These are phyloP conservation scores for Patellifolia procumbens DNA, from an alignment of 179 eudicot species.

Conservation along the genomic window DNA sequence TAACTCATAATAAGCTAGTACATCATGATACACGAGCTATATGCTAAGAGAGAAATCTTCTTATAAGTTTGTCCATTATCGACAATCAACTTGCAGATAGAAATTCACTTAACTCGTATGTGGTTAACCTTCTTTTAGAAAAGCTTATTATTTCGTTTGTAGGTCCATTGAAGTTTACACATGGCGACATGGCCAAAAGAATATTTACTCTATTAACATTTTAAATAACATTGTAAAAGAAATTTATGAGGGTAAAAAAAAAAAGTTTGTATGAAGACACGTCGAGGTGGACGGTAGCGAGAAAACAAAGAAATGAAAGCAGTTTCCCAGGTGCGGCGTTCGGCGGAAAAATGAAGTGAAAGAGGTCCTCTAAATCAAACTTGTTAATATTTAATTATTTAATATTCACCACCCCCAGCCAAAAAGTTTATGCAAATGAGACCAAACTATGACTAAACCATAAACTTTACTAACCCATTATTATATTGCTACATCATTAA, in stretches of 20 bases:
- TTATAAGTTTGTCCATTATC: no score
- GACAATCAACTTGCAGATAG: no score
- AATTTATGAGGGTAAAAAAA: not conserved
- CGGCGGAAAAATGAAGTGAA: slow-evolving; percentile 39
- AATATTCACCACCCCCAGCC: not conserved
- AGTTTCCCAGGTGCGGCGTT: slow-evolving; percentile 41
- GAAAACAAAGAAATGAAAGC: slow-evolving; percentile 34
- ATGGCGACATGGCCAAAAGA: no score
- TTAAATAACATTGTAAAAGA: not conserved
- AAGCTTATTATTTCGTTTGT: no score
- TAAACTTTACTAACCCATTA: slow-evolving; percentile 10
- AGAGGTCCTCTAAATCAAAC: slow-evolving; percentile 25
- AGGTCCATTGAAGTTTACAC: no score
- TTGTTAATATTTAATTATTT: not conserved
- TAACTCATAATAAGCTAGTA: no score
- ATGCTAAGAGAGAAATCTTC: no score
- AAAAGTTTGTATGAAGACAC: not conserved
- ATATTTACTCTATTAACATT: not conserved
- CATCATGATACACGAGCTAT: no score
- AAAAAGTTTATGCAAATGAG: slow-evolving; percentile 20
- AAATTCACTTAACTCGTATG: no score
- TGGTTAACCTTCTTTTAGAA: no score
- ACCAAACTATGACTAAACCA: slow-evolving; percentile 31
- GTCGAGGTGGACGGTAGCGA: slow-evolving; percentile 20
- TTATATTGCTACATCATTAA: slow-evolving; percentile 8